A percentile compares a stretch with the other conserved stretches of the same genome.
Evolutionary conservation across 768 basidiomycete genomes (phyloP).

Genomic region (Boletus sp.): DNA sequence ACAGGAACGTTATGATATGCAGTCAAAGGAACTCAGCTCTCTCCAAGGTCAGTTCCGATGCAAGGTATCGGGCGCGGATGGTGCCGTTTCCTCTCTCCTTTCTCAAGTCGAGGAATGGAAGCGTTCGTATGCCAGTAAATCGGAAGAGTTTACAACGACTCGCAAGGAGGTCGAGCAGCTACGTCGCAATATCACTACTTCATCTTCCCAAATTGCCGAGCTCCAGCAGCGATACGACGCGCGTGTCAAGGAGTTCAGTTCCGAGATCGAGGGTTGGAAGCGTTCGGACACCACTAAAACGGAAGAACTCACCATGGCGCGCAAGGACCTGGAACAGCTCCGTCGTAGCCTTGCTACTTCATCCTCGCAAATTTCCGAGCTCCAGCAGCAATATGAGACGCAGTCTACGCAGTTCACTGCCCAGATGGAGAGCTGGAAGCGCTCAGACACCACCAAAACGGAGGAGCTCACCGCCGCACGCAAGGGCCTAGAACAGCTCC

Average conservation of each 20-base stretch:
- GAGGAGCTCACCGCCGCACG: neutral
- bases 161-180: neutral
- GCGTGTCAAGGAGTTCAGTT: neutral
- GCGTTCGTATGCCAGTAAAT: neutral
- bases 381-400: neutral
- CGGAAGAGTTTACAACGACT: neutral
- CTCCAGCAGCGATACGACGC: neutral
- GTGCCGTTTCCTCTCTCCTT: neutral
- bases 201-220: neutral
- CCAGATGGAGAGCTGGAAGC: neutral
- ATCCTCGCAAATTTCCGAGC: neutral
- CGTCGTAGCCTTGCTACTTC: neutral
- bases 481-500: slow-evolving; percentile 1
- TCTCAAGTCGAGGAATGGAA: slow-evolving; percentile 1
- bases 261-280: neutral
- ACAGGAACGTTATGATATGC: neutral
- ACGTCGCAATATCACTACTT: neutral
- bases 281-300: neutral
- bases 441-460: neutral
- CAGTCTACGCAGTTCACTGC: neutral
- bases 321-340: neutral
- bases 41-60: neutral
- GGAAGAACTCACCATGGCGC: neutral
- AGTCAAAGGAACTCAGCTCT: neutral
- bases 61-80: neutral